Conservation (phyloP, 768 basidiomycete species). For the Lanmaoa pseudosensibilis region DNA sequence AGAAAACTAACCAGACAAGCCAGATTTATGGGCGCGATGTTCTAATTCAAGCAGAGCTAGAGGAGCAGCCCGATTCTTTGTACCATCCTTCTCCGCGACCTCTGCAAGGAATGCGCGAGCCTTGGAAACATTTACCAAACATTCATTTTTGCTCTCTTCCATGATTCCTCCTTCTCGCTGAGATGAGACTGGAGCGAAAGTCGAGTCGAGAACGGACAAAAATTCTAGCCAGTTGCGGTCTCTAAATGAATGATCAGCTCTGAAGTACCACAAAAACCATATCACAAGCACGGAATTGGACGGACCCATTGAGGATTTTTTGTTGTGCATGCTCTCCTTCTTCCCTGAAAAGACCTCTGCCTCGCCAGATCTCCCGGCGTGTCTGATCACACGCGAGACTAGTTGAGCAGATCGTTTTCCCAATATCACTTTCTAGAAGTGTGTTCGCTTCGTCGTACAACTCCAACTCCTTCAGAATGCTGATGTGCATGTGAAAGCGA, state of each 20-base stretch:
- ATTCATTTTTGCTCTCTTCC: slow-evolving; percentile 40
- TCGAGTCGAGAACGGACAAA: slow-evolving; percentile 67
- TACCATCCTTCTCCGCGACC: slow-evolving; percentile 64
- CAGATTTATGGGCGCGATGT: slow-evolving; percentile 51
- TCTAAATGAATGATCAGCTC: slow-evolving; percentile 38
- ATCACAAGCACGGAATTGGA: slow-evolving; percentile 4
- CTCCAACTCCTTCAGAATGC: slow-evolving; percentile 66
- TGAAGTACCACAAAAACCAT: slow-evolving; percentile 6
- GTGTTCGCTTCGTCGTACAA: slow-evolving; percentile 70
- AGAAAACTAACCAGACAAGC: slow-evolving; percentile 41
- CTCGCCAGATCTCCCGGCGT: slow-evolving; percentile 67
- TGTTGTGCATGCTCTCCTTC: slow-evolving; percentile 63
- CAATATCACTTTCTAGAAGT: slow-evolving; percentile 67
- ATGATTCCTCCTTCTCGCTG: slow-evolving; percentile 24
- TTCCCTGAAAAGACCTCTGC: slow-evolving; percentile 54
- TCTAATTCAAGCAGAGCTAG: slow-evolving; percentile 79
- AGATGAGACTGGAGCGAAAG: slow-evolving; percentile 46
- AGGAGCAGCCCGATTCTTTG: slow-evolving; percentile 69
- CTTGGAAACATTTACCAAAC: slow-evolving; percentile 40
- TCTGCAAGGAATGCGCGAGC: slow-evolving; percentile 52
- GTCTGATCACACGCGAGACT: slow-evolving; percentile 75
- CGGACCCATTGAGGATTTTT: slow-evolving; percentile 61
- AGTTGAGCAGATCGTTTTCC: slow-evolving; percentile 63
- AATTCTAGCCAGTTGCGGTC: slow-evolving; percentile 90
- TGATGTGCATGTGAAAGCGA: slow-evolving; percentile 74